Evolutionary conservation across 1,284 basidiomycete genomes (phyloP), one percentile per base, ranked within the genome.

Genomic region (Marasmius sp.): DNA sequence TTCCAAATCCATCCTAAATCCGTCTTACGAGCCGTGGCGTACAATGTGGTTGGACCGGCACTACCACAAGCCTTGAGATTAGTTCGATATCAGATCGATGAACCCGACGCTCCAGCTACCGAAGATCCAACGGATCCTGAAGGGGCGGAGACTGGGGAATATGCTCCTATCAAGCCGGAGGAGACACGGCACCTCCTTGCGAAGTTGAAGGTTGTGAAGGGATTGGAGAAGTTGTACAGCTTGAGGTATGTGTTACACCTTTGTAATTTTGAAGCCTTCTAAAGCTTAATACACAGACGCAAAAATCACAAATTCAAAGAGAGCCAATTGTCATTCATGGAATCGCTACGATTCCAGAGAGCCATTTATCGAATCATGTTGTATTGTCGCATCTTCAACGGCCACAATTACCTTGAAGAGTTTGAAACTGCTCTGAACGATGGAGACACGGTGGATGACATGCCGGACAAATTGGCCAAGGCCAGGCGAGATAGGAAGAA

Each of bases 171-270:
- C 16, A 61, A 60, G 54, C 33, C 37, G 43, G 9, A 62, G 36
- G 51, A 63, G 27, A 54, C 54, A 33, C 48, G 55, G 7, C 34
- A 51, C 0, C 63, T 78, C 20, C 62, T 66, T 5, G 10, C 47
- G 1, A 67, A 71, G 53, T 71, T 70, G 6, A 18, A 61, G 0
- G 63, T 70, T 4, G 66, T 74, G 11, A 60, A 20, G 8, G 59
- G 58, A 6, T 50, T 79, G 2, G 77, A 78, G 58, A 65, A 69
- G 2, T 52, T 76, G 6, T 80, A 74, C 59, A 79, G 78, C 58
- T 65, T 71, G 63, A 75, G 74, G 79, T 78, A 9, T 16, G 36
- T 22, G 14, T 6, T n/a, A 12, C n/a, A 22, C 16, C 9, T 16
- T 10, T 18, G 12, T 10, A 18, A 37, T 5, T 18, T n/a, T 10